Conservation (phyloP, 2,329 filamentous ascomycete genomes). For the Westerdykella sp. region DNA sequence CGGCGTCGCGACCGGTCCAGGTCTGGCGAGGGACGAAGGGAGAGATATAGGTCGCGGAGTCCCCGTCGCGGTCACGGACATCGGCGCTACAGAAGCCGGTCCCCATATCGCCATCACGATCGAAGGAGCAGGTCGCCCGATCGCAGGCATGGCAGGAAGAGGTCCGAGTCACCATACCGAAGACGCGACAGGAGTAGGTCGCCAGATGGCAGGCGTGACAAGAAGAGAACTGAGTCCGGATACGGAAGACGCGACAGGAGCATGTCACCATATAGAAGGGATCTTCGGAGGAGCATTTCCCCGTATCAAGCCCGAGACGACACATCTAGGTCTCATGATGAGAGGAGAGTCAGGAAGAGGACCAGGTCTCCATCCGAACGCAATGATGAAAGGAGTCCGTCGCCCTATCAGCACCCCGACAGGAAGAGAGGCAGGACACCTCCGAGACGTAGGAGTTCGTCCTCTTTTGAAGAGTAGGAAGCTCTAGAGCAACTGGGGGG, state of each 20-base stretch:
- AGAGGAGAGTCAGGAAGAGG: no score
- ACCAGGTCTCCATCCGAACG: no score
- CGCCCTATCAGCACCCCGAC: no score
- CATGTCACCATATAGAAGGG: conserved; percentile 15
- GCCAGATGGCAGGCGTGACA: conserved; percentile 3
- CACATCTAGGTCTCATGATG: no score
- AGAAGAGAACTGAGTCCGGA: conserved; percentile 10
- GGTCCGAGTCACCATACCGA: conserved; percentile 4
- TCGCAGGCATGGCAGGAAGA: conserved; percentile 8
- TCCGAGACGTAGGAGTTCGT: no score
- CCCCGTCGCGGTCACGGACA: conserved; percentile 21
- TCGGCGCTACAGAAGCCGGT: not conserved
- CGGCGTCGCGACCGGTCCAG: conserved; percentile 4
- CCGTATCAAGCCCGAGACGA: no score
- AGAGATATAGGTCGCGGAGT: conserved; percentile 24
- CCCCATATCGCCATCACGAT: conserved; percentile 23
- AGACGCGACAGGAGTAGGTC: not conserved
- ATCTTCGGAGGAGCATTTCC: not conserved
- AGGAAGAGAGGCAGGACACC: no score
- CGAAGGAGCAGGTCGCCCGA: conserved; percentile 18
- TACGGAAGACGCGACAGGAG: conserved; percentile 12
- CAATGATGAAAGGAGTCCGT: no score
- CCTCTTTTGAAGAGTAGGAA: no score
- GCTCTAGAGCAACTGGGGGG: no score
- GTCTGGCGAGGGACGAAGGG: conserved; percentile 23